Conservation (phyloP, 1,284 basidiomycete species). For the Apiotrichum sp. region DNA sequence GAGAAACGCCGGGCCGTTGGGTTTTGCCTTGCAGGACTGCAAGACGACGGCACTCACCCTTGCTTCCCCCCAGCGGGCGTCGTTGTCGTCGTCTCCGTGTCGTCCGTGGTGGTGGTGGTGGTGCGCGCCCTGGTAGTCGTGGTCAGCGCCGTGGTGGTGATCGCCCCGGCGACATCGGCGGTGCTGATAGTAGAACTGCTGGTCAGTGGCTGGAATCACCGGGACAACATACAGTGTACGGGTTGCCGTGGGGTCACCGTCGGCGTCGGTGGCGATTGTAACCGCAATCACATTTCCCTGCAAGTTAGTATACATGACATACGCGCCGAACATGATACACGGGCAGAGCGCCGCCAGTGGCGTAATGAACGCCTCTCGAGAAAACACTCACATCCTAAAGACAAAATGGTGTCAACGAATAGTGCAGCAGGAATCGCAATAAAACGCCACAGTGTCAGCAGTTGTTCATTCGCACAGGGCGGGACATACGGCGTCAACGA, state of each 20-base stretch:
- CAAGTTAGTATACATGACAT: not conserved
- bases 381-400: not conserved
- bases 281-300: slow-evolving; percentile 30
- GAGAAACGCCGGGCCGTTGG: not conserved
- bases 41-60: too few relatives aligned
- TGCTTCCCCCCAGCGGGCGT: too few relatives aligned
- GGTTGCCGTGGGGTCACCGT: slow-evolving; percentile 22
- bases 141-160: too few relatives aligned
- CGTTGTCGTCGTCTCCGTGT: slow-evolving; percentile 8
- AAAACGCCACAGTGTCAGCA: not conserved
- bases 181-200: slow-evolving; percentile 6
- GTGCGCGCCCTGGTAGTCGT: too few relatives aligned
- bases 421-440: not conserved
- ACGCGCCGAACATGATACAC: too few relatives aligned
- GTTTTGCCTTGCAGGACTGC: too few relatives aligned
- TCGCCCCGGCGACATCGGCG: too few relatives aligned
- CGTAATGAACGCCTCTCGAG: too few relatives aligned
- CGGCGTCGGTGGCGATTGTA: slow-evolving; percentile 24
- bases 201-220: not conserved
- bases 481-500: not conserved
- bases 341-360: not conserved
- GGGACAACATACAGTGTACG: slow-evolving; percentile 21
- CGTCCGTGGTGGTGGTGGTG: not conserved
- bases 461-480: not conserved
- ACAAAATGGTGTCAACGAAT: too few relatives aligned